phyloP scores from a whole-genome alignment of 306 rosid species.

The Datisca glomerata region DNA sequence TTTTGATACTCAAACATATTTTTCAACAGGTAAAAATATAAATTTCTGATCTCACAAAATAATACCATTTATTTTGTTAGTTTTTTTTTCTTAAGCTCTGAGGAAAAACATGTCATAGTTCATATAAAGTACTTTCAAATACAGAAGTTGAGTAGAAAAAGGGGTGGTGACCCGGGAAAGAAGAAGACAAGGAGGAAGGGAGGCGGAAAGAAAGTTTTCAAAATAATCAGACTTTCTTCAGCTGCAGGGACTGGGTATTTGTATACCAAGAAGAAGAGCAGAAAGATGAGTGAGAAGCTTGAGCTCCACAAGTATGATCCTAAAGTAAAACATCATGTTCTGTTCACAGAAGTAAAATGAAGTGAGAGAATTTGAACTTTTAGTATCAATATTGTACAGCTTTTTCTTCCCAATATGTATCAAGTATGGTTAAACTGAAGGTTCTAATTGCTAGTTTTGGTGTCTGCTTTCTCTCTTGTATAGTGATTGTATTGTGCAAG shows the following conservation, averaged over 20 bases:
- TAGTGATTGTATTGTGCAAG: too few relatives aligned
- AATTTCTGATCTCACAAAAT: too few relatives aligned
- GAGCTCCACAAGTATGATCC: slow-evolving; percentile 84
- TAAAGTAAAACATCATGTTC: slow-evolving; percentile 79
- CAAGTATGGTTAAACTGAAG: too few relatives aligned
- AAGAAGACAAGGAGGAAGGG: slow-evolving; percentile 62
- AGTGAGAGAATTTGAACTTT: too few relatives aligned
- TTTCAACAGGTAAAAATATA: too few relatives aligned
- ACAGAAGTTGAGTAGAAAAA: slow-evolving; percentile 9
- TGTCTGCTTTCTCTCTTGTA: too few relatives aligned
- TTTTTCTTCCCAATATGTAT: too few relatives aligned
- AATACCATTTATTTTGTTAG: too few relatives aligned
- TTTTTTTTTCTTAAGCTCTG: background rate
- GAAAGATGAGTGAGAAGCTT: slow-evolving; percentile 60
- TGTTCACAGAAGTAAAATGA: slow-evolving; percentile 71
- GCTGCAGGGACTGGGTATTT: slow-evolving; percentile 94
- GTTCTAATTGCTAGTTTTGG: too few relatives aligned
- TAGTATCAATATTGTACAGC: too few relatives aligned
- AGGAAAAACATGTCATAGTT: too few relatives aligned
- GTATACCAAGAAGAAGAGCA: slow-evolving; percentile 83
- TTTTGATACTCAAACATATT: too few relatives aligned
- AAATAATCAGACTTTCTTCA: slow-evolving; percentile 63
- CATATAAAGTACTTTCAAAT: slow-evolving; percentile 3
- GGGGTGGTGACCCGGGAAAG: slow-evolving; percentile 13
- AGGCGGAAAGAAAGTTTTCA: slow-evolving; percentile 43